phyloP scores from a whole-genome alignment of 306 rosid species.

The Rosa rugosa region DNA sequence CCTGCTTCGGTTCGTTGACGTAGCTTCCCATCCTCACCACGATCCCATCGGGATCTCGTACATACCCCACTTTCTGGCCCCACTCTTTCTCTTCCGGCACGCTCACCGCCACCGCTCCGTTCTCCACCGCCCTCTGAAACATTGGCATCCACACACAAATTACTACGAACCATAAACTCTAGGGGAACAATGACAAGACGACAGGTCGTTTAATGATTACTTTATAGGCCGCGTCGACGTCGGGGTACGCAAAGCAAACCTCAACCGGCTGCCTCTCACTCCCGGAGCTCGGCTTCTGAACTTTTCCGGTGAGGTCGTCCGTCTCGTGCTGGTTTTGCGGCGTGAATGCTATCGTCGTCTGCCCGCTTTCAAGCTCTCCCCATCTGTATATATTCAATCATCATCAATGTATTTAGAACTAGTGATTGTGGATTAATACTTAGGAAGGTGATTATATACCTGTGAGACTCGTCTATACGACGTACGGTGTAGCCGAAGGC shows the following conservation, averaged over 20 bases:
- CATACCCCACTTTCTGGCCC: slow-evolving; percentile 90
- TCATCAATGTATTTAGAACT: not conserved
- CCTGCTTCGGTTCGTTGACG: slow-evolving; percentile 41
- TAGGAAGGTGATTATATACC: slow-evolving; percentile 26
- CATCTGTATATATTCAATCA: slow-evolving; percentile 38
- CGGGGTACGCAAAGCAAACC: slow-evolving; percentile 64
- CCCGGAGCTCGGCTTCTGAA: slow-evolving; percentile 38
- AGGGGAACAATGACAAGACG: not conserved
- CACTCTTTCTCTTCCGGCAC: slow-evolving; percentile 71
- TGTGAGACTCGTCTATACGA: slow-evolving; percentile 66
- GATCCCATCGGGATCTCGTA: slow-evolving; percentile 70
- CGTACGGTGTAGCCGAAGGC: slow-evolving; percentile 79
- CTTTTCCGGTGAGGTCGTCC: slow-evolving; percentile 61
- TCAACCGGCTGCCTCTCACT: slow-evolving; percentile 56
- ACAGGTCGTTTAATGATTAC: slow-evolving; percentile 15
- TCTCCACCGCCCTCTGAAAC: slow-evolving; percentile 75
- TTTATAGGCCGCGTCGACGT: slow-evolving; percentile 77
- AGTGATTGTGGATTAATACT: too few relatives aligned
- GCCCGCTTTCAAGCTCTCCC: slow-evolving; percentile 85
- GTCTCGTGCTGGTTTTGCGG: slow-evolving; percentile 78
- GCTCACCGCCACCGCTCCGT: slow-evolving; percentile 72
- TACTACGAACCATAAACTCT: not conserved
- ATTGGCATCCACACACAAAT: not conserved
- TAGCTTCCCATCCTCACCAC: slow-evolving; percentile 78
- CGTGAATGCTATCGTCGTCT: slow-evolving; percentile 83